A percentile compares a stretch with the other conserved stretches of the same genome.
These are phyloP conservation scores for Myriangium duriaei DNA, from an alignment of 2,329 filamentous ascomycete genomes.

Conservation along the genomic window DNA sequence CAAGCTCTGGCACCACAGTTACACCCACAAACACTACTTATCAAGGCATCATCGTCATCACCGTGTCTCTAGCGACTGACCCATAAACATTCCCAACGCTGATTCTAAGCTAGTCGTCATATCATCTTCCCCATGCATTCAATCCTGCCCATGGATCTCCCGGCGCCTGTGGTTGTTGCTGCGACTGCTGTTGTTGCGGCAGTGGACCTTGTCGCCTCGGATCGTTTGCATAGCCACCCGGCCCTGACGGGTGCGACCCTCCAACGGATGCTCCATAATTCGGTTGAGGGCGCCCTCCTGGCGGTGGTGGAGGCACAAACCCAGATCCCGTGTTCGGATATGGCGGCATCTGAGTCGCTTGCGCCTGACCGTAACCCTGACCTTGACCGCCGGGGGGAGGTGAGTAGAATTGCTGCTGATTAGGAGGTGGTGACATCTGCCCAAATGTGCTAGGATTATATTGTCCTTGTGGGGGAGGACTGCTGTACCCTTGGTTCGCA, in stretches of 20 bases:
- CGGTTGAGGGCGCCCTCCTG: slow-evolving; percentile 47
- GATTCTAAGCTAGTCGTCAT: no score
- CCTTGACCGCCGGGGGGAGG: slow-evolving; percentile 30
- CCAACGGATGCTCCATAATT: slow-evolving; percentile 38
- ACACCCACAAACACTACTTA: no score
- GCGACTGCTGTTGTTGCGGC: slow-evolving; percentile 28
- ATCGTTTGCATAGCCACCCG: slow-evolving; percentile 43
- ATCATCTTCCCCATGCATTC: slow-evolving; percentile 57
- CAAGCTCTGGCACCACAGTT: no score
- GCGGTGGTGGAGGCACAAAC: slow-evolving; percentile 55
- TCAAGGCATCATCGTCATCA: no score
- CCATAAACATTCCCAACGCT: no score
- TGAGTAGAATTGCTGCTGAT: slow-evolving; percentile 43
- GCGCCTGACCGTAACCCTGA: slow-evolving; percentile 21
- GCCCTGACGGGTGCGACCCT: slow-evolving; percentile 32
- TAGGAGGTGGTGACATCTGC: slow-evolving; percentile 39
- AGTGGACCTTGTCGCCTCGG: slow-evolving; percentile 31
- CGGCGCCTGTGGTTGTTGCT: slow-evolving; percentile 24
- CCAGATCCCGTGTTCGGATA: slow-evolving; percentile 42
- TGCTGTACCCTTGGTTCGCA: slow-evolving; percentile 8
- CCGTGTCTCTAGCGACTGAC: no score
- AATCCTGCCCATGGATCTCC: slow-evolving; percentile 59
- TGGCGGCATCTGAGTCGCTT: slow-evolving; percentile 18
- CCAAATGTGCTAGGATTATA: slow-evolving; percentile 38
- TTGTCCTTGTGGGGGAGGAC: slow-evolving; percentile 9